Conservation (phyloP, 1,284 basidiomycete species). For the Ustilago nuda region DNA sequence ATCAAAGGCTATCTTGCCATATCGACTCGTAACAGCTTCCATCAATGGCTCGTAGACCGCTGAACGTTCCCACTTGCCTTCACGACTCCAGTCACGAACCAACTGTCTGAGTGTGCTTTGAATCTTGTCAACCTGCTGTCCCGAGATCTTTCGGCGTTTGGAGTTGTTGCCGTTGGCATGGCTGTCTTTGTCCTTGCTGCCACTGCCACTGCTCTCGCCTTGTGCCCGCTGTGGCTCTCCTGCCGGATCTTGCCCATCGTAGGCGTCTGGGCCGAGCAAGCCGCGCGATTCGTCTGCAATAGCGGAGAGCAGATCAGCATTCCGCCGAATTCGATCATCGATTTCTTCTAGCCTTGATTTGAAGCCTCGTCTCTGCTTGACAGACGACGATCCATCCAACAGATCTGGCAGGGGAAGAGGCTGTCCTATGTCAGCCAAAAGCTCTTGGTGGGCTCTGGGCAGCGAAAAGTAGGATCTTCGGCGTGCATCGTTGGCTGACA, state of each 20-base stretch:
- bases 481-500: conserved; percentile 59
- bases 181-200: conserved; percentile 11
- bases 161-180: not conserved
- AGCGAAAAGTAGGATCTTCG: conserved; percentile 58
- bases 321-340: conserved; percentile 67
- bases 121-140: conserved; percentile 65
- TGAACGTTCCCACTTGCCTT: conserved; percentile 54
- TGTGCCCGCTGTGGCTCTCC: conserved; percentile 12
- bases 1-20: conserved; percentile 27
- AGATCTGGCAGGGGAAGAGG: conserved; percentile 49
- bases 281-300: conserved; percentile 60
- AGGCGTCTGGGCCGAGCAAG: conserved; percentile 54
- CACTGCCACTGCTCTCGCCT: conserved; percentile 18
- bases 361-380: conserved; percentile 32
- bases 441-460: conserved; percentile 56
- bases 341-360: conserved; percentile 61
- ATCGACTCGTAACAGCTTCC: conserved; percentile 46
- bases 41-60: conserved; percentile 61
- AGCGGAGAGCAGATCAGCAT: conserved; percentile 59
- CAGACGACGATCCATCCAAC: not conserved
- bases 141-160: conserved; percentile 42
- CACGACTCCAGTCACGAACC: conserved; percentile 65
- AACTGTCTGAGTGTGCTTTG: conserved; percentile 67
- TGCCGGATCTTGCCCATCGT: conserved; percentile 9
- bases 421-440: conserved; percentile 49